Conservation (phyloP, 305 asterid species). For the Solanum hybrid region DNA sequence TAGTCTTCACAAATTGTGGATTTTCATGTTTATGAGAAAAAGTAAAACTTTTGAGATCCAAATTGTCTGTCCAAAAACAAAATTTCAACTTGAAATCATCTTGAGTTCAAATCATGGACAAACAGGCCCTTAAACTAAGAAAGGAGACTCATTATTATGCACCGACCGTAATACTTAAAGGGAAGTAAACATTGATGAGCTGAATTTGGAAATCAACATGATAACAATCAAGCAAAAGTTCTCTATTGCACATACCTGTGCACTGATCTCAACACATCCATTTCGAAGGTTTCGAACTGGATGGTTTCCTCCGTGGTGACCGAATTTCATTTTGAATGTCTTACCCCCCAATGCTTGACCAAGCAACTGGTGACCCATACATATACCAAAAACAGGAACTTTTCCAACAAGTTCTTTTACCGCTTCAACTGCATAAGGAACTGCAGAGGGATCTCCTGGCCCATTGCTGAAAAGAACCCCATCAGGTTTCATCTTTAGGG, state of each 20-base stretch:
- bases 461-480: slow-evolving; percentile 95
- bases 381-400: slow-evolving; percentile 83
- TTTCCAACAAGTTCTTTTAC: slow-evolving; percentile 77
- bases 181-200: neutral
- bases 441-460: slow-evolving; percentile 98
- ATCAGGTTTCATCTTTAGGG: slow-evolving; percentile 80
- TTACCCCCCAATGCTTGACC: slow-evolving; percentile 98
- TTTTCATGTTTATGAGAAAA: neutral
- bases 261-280: slow-evolving; percentile 87
- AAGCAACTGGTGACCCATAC: slow-evolving; percentile 97
- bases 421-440: slow-evolving; percentile 83
- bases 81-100: neutral
- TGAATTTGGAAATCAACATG: neutral
- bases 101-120: neutral
- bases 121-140: neutral
- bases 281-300: slow-evolving; percentile 79
- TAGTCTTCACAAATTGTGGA: neutral
- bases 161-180: neutral
- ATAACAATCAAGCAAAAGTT: neutral
- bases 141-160: neutral
- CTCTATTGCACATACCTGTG: slow-evolving; percentile 49
- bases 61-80: neutral
- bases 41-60: neutral
- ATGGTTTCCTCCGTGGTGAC: slow-evolving; percentile 98
- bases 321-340: slow-evolving; percentile 95